These are phyloP conservation scores for Meyerozyma sp. DNA, from an alignment of 1,139 yeast genomes.

Conservation along the genomic window DNA sequence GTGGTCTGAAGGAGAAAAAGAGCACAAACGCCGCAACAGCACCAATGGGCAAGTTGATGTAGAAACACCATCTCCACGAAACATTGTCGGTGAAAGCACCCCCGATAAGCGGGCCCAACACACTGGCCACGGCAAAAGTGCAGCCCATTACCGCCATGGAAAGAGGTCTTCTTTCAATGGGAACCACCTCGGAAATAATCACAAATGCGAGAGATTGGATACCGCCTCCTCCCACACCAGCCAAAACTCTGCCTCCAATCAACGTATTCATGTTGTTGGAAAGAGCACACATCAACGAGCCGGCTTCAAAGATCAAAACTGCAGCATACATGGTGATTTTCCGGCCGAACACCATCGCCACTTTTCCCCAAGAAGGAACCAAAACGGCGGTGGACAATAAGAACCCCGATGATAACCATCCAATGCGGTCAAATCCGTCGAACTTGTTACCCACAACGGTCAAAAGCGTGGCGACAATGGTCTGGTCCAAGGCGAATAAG, in stretches of 20 bases:
- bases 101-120: constrained; percentile 21
- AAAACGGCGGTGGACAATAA: constrained; percentile 29
- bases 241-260: constrained; percentile 34
- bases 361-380: constrained; percentile 33
- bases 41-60: constrained; percentile 33
- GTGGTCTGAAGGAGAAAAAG: constrained; percentile 27
- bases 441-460: constrained; percentile 34
- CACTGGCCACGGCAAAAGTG: constrained; percentile 18
- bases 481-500: constrained; percentile 36
- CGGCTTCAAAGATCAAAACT: constrained; percentile 19
- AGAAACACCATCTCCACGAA: constrained; percentile 18
- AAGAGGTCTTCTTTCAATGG: constrained; percentile 22
- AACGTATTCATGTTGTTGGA: constrained; percentile 28
- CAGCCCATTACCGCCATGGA: constrained; percentile 16
- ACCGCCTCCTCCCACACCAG: constrained; percentile 32
- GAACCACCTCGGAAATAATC: constrained; percentile 24
- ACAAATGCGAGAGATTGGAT: constrained; percentile 23
- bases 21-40: constrained; percentile 25
- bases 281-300: constrained; percentile 34
- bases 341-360: constrained; percentile 18
- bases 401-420: constrained; percentile 25
- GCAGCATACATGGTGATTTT: constrained; percentile 17
- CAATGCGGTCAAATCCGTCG: constrained; percentile 20
- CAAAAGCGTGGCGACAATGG: constrained; percentile 33
- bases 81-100: constrained; percentile 20